Evolutionary conservation across 148 eudicot species (phyloP), one percentile per base, ranked within the genome.

Genomic region (Drosera capensis): DNA sequence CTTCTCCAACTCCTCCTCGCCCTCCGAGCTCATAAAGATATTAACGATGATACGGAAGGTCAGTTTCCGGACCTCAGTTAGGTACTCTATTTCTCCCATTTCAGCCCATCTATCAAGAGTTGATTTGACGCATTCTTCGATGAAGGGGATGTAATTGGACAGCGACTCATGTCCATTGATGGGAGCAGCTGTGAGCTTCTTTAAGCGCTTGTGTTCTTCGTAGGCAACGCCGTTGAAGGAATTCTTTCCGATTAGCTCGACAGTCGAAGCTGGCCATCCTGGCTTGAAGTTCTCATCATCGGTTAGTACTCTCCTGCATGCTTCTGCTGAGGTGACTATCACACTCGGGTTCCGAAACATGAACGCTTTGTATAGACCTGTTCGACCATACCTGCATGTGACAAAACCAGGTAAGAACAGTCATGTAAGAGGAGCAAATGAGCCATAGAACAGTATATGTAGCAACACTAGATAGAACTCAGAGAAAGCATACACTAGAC

Each of bases 341-440:
- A 90, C 61, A 43, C 94, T 73, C 3, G 99, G 94, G 19, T 47
- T 75, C 5, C 95, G 93, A 48, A 85, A 90, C 99, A 90, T 78
- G 61, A 60, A 60, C 15, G 66, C 56, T 64, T 81, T 90, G 88
- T 85, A 90, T 1, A 90, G 29, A 26, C 95, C 95, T 3, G 56
- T 56, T 14, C 39, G 64, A 7, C 99, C 99, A 57, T 16, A 81
- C 54, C 99, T 90, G 82, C 59, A 65, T 46, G 19, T n/a, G 14
- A 15, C 15, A 1, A 25, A 7, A 3, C 31, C 15, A 14, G n/a
- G 48, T 44, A 9, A 22, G 5, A 3, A 9, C 16, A 45, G 1
- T 2, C 13, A 9, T 45, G 18, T 41, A 2, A 14, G 11, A 7
- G 7, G 14, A 48, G 25, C 2, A 17, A 16, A 21, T 29, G 8